Percentiles rank a stretch among this genome's conserved stretches.
phyloP scores from a whole-genome alignment of 345 rosid genomes.

The Orychophragmus violaceus region DNA sequence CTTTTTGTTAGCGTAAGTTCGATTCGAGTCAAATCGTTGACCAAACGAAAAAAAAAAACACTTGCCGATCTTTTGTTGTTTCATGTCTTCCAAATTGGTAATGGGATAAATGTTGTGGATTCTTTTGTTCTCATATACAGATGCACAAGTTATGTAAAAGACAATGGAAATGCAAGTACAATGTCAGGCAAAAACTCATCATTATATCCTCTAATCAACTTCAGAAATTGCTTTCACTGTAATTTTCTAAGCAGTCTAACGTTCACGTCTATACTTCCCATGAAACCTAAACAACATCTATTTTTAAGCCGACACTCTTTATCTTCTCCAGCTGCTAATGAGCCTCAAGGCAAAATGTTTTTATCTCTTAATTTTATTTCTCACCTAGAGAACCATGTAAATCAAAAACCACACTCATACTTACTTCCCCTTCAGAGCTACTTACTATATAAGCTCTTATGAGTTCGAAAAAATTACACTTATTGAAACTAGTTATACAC shows the following conservation, averaged over 20 bases:
- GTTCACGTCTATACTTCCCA: background rate
- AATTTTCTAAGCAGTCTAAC: background rate
- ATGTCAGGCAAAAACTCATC: background rate
- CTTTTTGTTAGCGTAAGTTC: background rate
- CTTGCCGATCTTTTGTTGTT: background rate
- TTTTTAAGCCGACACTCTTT: background rate
- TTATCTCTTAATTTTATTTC: background rate
- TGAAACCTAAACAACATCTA: background rate
- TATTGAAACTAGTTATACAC: background rate
- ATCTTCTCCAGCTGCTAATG: background rate
- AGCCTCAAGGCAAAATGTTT: background rate
- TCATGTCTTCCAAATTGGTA: background rate
- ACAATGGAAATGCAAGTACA: background rate
- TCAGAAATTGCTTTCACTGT: background rate
- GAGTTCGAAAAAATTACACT: background rate
- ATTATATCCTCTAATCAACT: background rate
- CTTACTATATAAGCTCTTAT: background rate
- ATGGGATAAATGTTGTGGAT: background rate
- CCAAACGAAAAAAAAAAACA: too few species aligned
- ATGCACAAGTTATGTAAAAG: background rate
- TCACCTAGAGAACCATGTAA: background rate
- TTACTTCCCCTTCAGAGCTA: background rate
- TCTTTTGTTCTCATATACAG: background rate
- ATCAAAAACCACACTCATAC: background rate
- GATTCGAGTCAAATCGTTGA: background rate